Evolutionary conservation across 768 basidiomycete species (phyloP), one percentile per base, ranked within the genome.

Genomic region (Collybia nuda): DNA sequence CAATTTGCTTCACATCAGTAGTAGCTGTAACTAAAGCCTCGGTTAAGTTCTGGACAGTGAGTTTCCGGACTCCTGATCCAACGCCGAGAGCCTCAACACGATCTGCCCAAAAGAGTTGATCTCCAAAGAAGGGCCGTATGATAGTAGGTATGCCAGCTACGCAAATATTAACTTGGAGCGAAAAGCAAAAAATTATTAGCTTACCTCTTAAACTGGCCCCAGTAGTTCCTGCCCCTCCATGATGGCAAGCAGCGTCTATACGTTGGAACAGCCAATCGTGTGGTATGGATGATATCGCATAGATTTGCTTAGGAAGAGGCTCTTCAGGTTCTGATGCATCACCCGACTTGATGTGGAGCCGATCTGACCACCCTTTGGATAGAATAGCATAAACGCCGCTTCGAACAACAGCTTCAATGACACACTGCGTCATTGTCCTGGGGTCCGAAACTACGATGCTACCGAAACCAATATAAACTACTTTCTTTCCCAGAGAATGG

Each of bases 31-130:
- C 61, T 37, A 99, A 75, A 0, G 96, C 95, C 7, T 90, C 86
- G 14, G 86, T 81, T 50, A 99, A 70, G 42, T 74, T 74, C 14
- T 90, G 81, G 12, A 87, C 85, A 9, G 90, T 93, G 48, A 98
- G 75, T 67, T 95, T 96, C 58, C 90, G 82, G 44, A 99, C 86
- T 45, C 88, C 84, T 24, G 85, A 78, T 40, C 96, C 97, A 43
- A 98, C 84, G 32, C 95, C 95, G 37, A 99, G 78, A 2, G 94
- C 93, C 67, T 97, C 93, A n/a, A 98, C 93, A 23, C 96, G 87
- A 67, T 99, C 93, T 2, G 93, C 92, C 93, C 93, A 98, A 71
- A 98, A 96, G 66, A 88, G 92, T 61, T 98, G 95, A 66, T 98
- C 95, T 2, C 97, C 96, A 60, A 98, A 99, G 80, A 98, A 99